Base-by-base conservation (phyloP, 2,329 filamentous ascomycete species). In the Trichocomaceae sp. region DNA sequence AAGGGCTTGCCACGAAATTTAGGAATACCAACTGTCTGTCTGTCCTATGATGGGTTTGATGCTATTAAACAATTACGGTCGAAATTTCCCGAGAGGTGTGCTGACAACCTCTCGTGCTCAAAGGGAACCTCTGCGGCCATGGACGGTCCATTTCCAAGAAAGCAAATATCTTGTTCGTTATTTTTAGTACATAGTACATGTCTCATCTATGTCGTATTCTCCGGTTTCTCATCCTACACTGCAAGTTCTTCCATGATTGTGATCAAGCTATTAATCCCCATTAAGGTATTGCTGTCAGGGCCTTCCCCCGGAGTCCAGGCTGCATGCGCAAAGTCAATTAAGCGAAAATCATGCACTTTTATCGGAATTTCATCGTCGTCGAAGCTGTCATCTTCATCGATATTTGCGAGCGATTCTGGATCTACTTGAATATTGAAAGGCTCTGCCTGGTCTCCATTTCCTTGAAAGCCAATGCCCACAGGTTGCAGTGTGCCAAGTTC, bases 281-380 rank as follows among this genome's bases (percentile, higher is more conserved):
- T 75, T 31, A 96, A 76, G 13, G 81, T 75, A 66, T 97, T 97
- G 72, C 95, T 86, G 68, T 99, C 93, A 0, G 87, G 86, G 0
- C 92, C 92, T 63, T 86, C 74, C 1, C 90, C 89, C 0, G 88
- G 87, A 1, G 83, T 86, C 85, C 87, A 97, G 49, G 78, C 75
- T 10, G 93, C 93, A 71, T 99, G 93, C 1, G 93, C 93, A 78
- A 99, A 99, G 70, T 99, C 93, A 63, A 99, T 99, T 59, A 99
- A 79, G 67, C 92, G 93, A 49, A 96, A 78, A 12, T 83, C 81
- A 64, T 86, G 89, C 44, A 95, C 82, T 63, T 85, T 85, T 0
- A 86, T 86, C 10, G 69, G 66, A 57, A 74, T 69, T 54, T 77
- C 71, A 50, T 80, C 76, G 2, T 83, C 80, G 1, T 84, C 80